phyloP scores from a whole-genome alignment of 768 basidiomycete species.

The Trichaptum fuscoviolaceum region DNA sequence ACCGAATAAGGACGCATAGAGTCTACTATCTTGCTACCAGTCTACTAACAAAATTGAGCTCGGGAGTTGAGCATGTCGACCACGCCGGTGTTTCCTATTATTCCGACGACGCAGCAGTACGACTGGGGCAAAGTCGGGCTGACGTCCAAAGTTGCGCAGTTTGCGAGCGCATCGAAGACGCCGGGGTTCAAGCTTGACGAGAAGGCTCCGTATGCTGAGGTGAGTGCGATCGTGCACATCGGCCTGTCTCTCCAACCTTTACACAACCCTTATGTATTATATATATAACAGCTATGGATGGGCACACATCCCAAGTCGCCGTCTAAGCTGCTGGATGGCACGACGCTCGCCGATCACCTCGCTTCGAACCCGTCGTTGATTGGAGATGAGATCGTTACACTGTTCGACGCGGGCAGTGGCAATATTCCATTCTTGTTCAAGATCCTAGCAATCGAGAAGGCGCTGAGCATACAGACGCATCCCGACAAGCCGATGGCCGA shows the following conservation, averaged over 20 bases:
- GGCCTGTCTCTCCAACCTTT: too few relatives aligned
- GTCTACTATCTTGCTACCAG: not conserved
- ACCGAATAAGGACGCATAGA: too few relatives aligned
- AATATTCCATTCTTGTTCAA: slow-evolving; percentile 92
- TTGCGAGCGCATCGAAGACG: slow-evolving; percentile 55
- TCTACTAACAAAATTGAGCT: not conserved
- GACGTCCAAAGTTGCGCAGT: slow-evolving; percentile 83
- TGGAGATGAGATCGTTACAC: slow-evolving; percentile 48
- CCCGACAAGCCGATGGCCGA: slow-evolving; percentile 83
- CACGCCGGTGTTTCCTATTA: slow-evolving; percentile 65
- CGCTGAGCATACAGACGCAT: slow-evolving; percentile 88
- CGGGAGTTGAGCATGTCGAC: slow-evolving; percentile 17
- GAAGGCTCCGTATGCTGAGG: slow-evolving; percentile 87
- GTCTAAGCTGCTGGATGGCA: slow-evolving; percentile 42
- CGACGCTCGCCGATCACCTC: slow-evolving; percentile 56
- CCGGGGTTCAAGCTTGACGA: slow-evolving; percentile 67
- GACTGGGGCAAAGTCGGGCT: slow-evolving; percentile 91
- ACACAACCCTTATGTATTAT: too few relatives aligned
- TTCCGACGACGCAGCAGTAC: slow-evolving; percentile 83
- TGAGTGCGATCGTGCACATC: slow-evolving; percentile 29
- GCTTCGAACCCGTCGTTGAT: slow-evolving; percentile 63
- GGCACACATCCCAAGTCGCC: slow-evolving; percentile 86
- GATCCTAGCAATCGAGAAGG: slow-evolving; percentile 83
- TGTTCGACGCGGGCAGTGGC: slow-evolving; percentile 51
- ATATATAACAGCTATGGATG: slow-evolving; percentile 83